phyloP scores from a whole-genome alignment of 1,284 basidiomycete species.

The Cerioporus squamosus region DNA sequence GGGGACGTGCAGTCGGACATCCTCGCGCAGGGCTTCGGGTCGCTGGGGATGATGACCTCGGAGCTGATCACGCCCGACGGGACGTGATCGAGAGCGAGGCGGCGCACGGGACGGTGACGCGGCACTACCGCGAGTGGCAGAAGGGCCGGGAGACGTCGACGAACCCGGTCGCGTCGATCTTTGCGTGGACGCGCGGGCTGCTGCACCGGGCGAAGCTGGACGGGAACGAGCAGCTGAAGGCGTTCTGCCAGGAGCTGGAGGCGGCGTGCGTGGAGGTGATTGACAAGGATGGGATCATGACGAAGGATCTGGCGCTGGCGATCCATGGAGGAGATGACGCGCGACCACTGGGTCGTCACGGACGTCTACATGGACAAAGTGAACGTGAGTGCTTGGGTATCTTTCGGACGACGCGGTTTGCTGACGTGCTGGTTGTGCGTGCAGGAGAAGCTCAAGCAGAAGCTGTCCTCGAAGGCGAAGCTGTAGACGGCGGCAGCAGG shows the following conservation, averaged over 20 bases:
- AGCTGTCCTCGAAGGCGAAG: slow-evolving; percentile 41
- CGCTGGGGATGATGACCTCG: slow-evolving; percentile 96
- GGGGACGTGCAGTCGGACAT: slow-evolving; percentile 94
- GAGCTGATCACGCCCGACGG: slow-evolving; percentile 96
- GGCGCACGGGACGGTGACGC: slow-evolving; percentile 93
- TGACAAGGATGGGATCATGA: slow-evolving; percentile 91
- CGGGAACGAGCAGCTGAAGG: slow-evolving; percentile 74
- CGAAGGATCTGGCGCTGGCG: slow-evolving; percentile 94
- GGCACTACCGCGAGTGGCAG: slow-evolving; percentile 97
- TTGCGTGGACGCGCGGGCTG: slow-evolving; percentile 97
- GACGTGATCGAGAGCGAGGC: slow-evolving; percentile 91
- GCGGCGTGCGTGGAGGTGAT: slow-evolving; percentile 91
- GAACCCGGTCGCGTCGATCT: slow-evolving; percentile 98
- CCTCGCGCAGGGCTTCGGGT: slow-evolving; percentile 94
- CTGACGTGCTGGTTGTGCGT: slow-evolving; percentile 2
- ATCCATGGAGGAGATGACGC: slow-evolving; percentile 93
- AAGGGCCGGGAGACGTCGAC: slow-evolving; percentile 96
- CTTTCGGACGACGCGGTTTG: neutral
- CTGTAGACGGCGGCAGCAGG: neutral
- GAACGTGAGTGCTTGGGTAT: slow-evolving; percentile 53
- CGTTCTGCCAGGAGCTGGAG: slow-evolving; percentile 87
- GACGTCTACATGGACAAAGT: slow-evolving; percentile 92
- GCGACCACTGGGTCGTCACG: slow-evolving; percentile 94
- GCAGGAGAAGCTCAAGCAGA: slow-evolving; percentile 62
- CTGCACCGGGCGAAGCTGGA: slow-evolving; percentile 95